Conservation (phyloP, 2,329 filamentous ascomycete genomes). For the Colletotrichum karsti region DNA sequence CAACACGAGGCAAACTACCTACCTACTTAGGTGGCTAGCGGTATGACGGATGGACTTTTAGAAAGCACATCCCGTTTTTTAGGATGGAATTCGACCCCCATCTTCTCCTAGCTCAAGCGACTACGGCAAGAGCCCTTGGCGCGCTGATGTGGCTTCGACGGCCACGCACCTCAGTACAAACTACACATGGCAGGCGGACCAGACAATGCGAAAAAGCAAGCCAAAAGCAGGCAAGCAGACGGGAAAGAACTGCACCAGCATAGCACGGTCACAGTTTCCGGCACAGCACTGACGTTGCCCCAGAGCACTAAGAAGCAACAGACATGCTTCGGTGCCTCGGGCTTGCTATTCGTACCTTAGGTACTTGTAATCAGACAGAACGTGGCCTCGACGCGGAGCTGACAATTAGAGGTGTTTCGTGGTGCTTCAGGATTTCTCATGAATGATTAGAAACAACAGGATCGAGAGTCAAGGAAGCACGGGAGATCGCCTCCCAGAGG, state of each 20-base stretch:
- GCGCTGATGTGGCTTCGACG: slow-evolving; percentile 18
- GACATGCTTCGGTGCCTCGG: slow-evolving; percentile 5
- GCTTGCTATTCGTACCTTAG: no score
- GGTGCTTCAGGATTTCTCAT: neutral
- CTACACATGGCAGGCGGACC: no score
- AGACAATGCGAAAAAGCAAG: no score
- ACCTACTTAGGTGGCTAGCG: no score
- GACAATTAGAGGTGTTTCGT: neutral
- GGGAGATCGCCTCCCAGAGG: neutral
- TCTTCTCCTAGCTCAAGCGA: slow-evolving; percentile 4
- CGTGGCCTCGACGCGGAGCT: neutral
- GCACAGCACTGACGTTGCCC: slow-evolving; percentile 18
- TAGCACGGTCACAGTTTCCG: slow-evolving; percentile 16
- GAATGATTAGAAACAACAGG: neutral
- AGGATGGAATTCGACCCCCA: slow-evolving; percentile 4
- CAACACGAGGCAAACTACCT: neutral
- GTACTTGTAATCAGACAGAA: neutral
- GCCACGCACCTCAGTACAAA: no score
- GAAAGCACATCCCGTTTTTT: slow-evolving; percentile 16
- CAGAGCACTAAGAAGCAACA: neutral
- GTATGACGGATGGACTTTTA: slow-evolving; percentile 14
- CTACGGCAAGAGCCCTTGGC: slow-evolving; percentile 14
- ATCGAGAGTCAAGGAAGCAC: neutral
- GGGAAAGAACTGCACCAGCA: slow-evolving; percentile 3
- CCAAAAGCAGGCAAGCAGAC: slow-evolving; percentile 16